Evolutionary conservation across 805 yeast species (phyloP).

Genomic region (Zygosaccharomyces bailii): DNA sequence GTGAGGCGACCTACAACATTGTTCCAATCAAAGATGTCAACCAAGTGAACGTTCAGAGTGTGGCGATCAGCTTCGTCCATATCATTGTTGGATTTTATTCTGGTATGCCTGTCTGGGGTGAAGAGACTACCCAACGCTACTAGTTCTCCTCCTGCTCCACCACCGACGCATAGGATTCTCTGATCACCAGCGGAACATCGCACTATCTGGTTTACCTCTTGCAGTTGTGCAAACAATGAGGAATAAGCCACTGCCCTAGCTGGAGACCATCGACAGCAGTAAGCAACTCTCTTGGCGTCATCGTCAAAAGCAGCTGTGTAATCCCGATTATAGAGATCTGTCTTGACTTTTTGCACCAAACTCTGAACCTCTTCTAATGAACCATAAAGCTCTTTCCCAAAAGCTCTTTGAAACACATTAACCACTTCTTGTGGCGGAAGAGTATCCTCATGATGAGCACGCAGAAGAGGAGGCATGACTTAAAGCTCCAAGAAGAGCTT

Average conservation of each 20-base stretch:
- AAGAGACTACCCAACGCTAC: constrained; percentile 59
- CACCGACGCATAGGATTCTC: constrained; percentile 66
- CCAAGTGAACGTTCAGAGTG: constrained; percentile 47
- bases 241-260: constrained; percentile 73
- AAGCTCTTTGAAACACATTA: constrained; percentile 31
- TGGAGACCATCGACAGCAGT: constrained; percentile 83
- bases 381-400: constrained; percentile 28
- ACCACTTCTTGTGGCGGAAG: constrained; percentile 33
- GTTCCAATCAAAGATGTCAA: constrained; percentile 81
- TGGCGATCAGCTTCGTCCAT: constrained; percentile 13
- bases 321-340: constrained; percentile 64
- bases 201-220: constrained; percentile 26
- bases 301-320: constrained; percentile 65
- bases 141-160: constrained; percentile 87
- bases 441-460: constrained; percentile 23
- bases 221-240: constrained; percentile 56
- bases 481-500: too few species aligned
- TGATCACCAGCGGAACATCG: constrained; percentile 20
- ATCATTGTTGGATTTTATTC: too few species aligned
- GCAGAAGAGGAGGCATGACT: too few species aligned
- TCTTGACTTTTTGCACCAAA: constrained; percentile 64
- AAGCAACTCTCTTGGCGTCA: constrained; percentile 65
- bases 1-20: constrained; percentile 47
- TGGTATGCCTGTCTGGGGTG: constrained; percentile 34
- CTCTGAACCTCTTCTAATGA: constrained; percentile 18